Evolutionary conservation across 192 early-diverging fungal species (phyloP), one percentile per base, ranked within the genome.

Genomic region (Coemansia sp.): DNA sequence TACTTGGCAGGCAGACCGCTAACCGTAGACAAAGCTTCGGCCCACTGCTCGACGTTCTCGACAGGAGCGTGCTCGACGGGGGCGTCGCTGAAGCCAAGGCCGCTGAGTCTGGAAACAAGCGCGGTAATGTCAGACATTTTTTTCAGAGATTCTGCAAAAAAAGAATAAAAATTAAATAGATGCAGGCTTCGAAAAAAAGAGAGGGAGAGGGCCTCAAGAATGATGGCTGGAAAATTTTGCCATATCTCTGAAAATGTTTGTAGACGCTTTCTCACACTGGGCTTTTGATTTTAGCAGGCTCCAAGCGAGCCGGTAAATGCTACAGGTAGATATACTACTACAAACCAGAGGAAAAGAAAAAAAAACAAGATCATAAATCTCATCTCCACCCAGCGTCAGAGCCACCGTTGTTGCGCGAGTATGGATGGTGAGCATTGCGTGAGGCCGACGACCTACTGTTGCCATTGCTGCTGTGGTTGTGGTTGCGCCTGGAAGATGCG

Each of bases 41-140:
- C 74, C 89, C 89, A 91, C 63, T 77, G 66, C 59, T 85, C 75
- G 65, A 86, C 79, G 35, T 82, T 86, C 26, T 83, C 82, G 16
- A 86, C 88, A 31, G 82, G 50, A 0, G 67, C 78, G 62, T 90
- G 88, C 61, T 82, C 73, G 26, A 86, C 72, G 3, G 83, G 73
- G 5, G 71, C n/a, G 13, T 69, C 63, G 60, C 43, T 70, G 37
- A 82, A 57, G 1, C 79, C 79, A 40, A 82, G 70, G 20, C 66
- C 36, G 35, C 55, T 63, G 46, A 82, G 79, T 60, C 70, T 72
- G 36, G 79, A 64, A 50, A 82, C 43, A 40, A 82, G 70, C 35
- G 63, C 70, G 63, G 31, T 43, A 42, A 71, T 34, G 55, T 79
- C 77, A 3, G 72, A 42, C 77, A 80, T 79, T 20, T 33, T 34